Evolutionary conservation across 192 early-diverging fungal species (phyloP).

Genomic region (Cetraspora pellucida): DNA sequence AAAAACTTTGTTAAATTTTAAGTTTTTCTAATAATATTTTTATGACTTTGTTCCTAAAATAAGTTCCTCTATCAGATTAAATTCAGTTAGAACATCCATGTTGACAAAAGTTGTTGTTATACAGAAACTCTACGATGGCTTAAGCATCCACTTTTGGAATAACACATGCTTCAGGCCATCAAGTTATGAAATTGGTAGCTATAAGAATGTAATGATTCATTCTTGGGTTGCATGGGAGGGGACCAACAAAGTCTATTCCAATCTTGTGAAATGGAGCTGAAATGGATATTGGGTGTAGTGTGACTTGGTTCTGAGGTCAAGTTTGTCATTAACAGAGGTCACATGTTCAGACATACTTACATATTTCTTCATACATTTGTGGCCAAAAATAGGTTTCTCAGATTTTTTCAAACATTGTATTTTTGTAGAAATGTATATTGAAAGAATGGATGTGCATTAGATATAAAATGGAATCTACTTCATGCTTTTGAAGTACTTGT

Average conservation of each 20-base stretch:
- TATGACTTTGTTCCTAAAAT: background rate
- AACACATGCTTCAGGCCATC: background rate
- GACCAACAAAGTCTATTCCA: background rate
- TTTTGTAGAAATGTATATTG: too few relatives aligned
- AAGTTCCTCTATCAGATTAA: background rate
- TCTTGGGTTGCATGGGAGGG: background rate
- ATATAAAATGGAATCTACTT: too few relatives aligned
- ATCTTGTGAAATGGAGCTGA: background rate
- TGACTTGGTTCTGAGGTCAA: background rate
- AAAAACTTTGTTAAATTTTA: background rate
- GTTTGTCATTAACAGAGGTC: background rate
- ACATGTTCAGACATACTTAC: background rate
- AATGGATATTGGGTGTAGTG: background rate
- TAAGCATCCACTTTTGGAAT: background rate
- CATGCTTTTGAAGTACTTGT: too few relatives aligned
- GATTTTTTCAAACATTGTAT: too few relatives aligned
- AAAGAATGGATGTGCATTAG: too few relatives aligned
- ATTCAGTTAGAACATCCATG: background rate
- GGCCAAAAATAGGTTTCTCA: too few relatives aligned
- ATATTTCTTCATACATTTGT: too few relatives aligned
- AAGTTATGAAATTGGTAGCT: background rate
- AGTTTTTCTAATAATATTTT: background rate
- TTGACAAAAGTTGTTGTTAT: background rate
- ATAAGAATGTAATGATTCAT: background rate
- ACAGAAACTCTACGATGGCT: background rate